Conservation (phyloP, 306 rosid genomes). For the Sicyos baderoa region DNA sequence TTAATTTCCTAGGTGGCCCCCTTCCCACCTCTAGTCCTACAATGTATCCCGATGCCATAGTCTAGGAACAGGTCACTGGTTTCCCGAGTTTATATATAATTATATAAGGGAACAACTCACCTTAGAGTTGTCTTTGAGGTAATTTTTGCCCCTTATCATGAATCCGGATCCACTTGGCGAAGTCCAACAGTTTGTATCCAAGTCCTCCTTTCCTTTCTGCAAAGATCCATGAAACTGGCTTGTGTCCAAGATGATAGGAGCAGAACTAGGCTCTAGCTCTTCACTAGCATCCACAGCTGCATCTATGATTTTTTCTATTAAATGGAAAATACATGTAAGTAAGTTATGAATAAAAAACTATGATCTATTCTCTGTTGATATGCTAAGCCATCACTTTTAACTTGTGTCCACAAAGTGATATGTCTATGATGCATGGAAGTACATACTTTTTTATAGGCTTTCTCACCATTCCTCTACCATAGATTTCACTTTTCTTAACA, state of each 20-base stretch:
- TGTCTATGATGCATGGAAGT: too few species aligned
- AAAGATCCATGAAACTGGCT: conserved; percentile 47
- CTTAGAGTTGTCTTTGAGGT: conserved; percentile 77
- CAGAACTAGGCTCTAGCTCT: conserved; percentile 44
- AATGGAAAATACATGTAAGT: neutral
- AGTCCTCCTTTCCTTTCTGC: conserved; percentile 40
- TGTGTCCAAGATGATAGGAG: conserved; percentile 40
- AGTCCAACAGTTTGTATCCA: conserved; percentile 78
- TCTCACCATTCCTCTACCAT: too few species aligned
- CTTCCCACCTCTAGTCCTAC: too few species aligned
- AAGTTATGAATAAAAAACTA: conserved; percentile 7
- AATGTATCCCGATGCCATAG: too few species aligned
- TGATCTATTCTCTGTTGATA: neutral
- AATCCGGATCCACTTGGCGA: conserved; percentile 65
- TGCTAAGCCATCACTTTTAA: neutral
- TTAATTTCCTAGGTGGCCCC: too few species aligned
- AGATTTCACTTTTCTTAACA: too few species aligned
- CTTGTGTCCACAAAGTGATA: neutral
- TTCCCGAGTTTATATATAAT: too few species aligned
- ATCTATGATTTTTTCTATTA: conserved; percentile 23
- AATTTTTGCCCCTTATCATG: conserved; percentile 87
- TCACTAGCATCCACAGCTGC: conserved; percentile 43
- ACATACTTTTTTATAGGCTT: too few species aligned
- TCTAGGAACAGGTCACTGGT: too few species aligned
- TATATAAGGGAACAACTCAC: conserved; percentile 33